phyloP scores from a whole-genome alignment of 805 yeast genomes.

The Ogataea ganodermae region DNA sequence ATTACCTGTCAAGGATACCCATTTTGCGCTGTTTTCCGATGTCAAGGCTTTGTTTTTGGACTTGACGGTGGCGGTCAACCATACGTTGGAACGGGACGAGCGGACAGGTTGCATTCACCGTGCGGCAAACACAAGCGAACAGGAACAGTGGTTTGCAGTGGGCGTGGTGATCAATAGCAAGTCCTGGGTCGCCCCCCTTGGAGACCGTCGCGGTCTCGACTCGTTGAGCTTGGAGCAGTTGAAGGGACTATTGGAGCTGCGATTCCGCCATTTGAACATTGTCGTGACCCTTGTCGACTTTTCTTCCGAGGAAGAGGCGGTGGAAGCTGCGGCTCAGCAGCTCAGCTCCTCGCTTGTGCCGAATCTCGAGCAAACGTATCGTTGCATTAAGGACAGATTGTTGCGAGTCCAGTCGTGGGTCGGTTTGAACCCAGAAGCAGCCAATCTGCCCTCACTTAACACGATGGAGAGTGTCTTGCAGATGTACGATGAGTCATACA shows the following conservation, averaged over 20 bases:
- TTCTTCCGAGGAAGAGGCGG: not conserved
- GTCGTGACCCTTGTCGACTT: conserved; percentile 18
- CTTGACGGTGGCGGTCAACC: conserved; percentile 16
- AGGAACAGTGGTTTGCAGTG: conserved; percentile 26
- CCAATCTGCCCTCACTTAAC: conserved; percentile 29
- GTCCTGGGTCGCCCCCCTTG: not conserved
- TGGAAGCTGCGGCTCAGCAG: too few species aligned
- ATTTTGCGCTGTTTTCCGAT: conserved; percentile 11
- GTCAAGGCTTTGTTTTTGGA: conserved; percentile 14
- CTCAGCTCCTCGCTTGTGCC: conserved; percentile 8
- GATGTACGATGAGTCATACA: conserved; percentile 2
- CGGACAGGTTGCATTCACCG: conserved; percentile 4
- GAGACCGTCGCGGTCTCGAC: conserved; percentile 4
- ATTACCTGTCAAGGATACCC: conserved; percentile 12
- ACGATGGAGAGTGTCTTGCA: conserved; percentile 38
- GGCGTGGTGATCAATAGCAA: conserved; percentile 25
- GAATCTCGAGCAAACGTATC: conserved; percentile 10
- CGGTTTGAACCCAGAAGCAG: conserved; percentile 33
- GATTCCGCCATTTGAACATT: conserved; percentile 34
- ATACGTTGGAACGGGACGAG: conserved; percentile 14
- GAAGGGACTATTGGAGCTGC: conserved; percentile 19
- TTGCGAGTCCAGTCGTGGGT: conserved; percentile 44
- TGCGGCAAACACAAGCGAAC: conserved; percentile 19
- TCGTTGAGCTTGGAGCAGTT: conserved; percentile 9
- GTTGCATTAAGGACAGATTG: conserved; percentile 29